Evolutionary conservation across 2,329 filamentous ascomycete species (phyloP), one percentile per base, ranked within the genome.

Genomic region (Talaromyces sp.): DNA sequence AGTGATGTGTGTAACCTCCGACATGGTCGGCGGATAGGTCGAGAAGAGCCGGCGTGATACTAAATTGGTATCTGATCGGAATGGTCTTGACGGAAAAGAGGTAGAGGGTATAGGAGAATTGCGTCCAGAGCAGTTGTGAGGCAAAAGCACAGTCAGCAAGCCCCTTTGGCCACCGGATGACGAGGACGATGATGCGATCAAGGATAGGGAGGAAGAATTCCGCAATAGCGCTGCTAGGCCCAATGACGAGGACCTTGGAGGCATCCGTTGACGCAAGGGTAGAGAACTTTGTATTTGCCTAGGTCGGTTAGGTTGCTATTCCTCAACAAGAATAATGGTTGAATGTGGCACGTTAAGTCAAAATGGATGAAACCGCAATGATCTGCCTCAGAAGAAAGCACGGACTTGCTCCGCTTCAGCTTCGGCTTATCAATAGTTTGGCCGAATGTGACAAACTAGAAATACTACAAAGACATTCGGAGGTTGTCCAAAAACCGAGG

Each of bases 1-100:
- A 37, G 91, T 87, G 67, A 91, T 73, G 64, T 76, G 75, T 69
- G 79, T 70, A 64, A 78, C 72, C 58, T 48, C 60, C 33, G 58
- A 61, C 57, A 60, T 63, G 64, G 63, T 57, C 16, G 63, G 60
- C 62, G 70, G 62, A 58, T 67, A 65, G 50, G 14, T 2, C 2
- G 39, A 18, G 16, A 59, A n/a, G n/a, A 60, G 63, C 58, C 61
- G 63, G 42, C 44, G 63, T 62, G 31, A 56, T 50, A 21, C 48
- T 44, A 48, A 25, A 42, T 35, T 58, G 60, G 44, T 37, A 54
- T 39, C 55, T 61, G 57, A 3, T 6, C 9, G 48, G 39, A 7
- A 18, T 8, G 7, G 6, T 35, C 18, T 16, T 12, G 6, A 16
- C 5, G 35, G 28, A 40, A 33, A 28, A 5, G 21, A 50, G 28